A percentile compares a stretch with the other conserved stretches of the same genome.
These are phyloP conservation scores for Podila epicladia DNA, from an alignment of 192 early-diverging fungal genomes.

Conservation along the genomic window DNA sequence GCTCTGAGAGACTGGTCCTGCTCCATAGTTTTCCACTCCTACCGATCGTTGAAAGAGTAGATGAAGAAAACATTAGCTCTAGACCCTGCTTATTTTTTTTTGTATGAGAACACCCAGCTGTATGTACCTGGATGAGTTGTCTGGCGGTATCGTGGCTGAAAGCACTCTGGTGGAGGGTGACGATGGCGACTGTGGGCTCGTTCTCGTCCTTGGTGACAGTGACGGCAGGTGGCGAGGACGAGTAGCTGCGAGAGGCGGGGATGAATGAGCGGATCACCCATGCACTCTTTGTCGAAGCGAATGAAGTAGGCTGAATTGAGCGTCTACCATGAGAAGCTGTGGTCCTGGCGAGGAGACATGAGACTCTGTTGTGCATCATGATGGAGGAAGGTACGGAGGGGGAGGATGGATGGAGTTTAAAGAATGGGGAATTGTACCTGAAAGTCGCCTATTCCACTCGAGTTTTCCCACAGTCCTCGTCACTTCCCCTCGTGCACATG, in stretches of 20 bases:
- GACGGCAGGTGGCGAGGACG: conserved; percentile 8
- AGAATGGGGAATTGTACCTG: no score
- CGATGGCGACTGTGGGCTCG: conserved; percentile 29
- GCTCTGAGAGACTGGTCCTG: conserved; percentile 38
- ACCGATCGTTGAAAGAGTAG: background rate
- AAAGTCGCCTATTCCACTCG: no score
- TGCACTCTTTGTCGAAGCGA: background rate
- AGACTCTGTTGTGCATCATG: conserved; percentile 18
- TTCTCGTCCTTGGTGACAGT: conserved; percentile 20
- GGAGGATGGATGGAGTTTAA: no score
- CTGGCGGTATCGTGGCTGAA: conserved; percentile 42
- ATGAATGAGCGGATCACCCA: conserved; percentile 18
- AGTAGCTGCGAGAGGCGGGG: background rate
- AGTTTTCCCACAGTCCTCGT: no score
- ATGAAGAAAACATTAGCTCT: background rate
- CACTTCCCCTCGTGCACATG: no score
- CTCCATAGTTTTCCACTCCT: conserved; percentile 52
- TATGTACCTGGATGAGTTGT: conserved; percentile 22
- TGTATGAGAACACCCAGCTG: background rate
- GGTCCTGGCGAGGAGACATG: conserved; percentile 17
- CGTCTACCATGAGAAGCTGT: background rate
- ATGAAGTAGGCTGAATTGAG: background rate
- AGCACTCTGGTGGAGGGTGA: conserved; percentile 39
- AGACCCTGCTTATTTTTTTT: background rate
- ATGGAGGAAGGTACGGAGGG: no score